Evolutionary conservation across 106 monocot genomes (phyloP), one percentile per base, ranked within the genome.

Genomic region (Triglochin maritima): DNA sequence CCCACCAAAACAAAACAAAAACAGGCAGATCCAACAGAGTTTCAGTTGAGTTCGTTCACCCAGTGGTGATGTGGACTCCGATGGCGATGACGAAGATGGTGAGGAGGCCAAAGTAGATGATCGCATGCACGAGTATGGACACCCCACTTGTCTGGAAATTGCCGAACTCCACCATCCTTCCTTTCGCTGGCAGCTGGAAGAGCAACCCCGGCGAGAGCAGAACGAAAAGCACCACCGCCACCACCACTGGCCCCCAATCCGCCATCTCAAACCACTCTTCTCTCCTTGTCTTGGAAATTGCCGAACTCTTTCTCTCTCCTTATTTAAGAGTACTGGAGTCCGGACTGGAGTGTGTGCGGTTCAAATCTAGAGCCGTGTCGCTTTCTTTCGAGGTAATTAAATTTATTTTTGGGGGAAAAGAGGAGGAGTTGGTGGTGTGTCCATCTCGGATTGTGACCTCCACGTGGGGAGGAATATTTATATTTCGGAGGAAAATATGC

Each of bases 241-340:
- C 44, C 66, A 74, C 29, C 74, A 74, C 74, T 44, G 74, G 74
- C 57, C 55, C 74, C 74, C 74, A 74, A 29, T 74, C 74, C 59
- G 66, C 74, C 74, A 74, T 74, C 60, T 58, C n/a, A 29, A 29
- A 29, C 29, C 29, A 29, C 29, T 29, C 29, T n/a, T n/a, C 29
- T 29, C 29, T 29, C 29, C 29, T 29, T 29, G 29, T 29, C 29
- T 29, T 29, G 29, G 29, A n/a, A n/a, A n/a, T n/a, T n/a, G n/a
- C n/a, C n/a, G n/a, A n/a, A n/a, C n/a, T n/a, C n/a, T n/a, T n/a
- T n/a, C n/a, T n/a, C n/a, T n/a, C n/a, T n/a, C n/a, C n/a, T n/a
- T n/a, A n/a, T n/a, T n/a, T n/a, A n/a, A n/a, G n/a, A n/a, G n/a
- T n/a, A n/a, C n/a, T n/a, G 29, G 29, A 29, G 29, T 29, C n/a